Evolutionary conservation across 1,284 basidiomycete species (phyloP).

Genomic region (Cystobasidium slooffiae): DNA sequence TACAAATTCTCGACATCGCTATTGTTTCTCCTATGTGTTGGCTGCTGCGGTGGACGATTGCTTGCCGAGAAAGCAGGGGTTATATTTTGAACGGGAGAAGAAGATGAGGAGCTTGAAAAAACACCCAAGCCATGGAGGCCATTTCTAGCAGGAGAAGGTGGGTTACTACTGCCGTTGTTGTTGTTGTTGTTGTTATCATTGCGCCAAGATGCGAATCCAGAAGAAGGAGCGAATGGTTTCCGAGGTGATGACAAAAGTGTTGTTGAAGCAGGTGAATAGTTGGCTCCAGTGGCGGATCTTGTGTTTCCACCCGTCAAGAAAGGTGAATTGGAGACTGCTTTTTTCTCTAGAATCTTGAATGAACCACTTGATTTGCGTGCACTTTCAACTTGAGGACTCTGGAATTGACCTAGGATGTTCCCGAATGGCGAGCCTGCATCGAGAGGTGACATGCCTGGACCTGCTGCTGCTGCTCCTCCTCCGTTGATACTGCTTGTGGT

Average conservation of each 20-base stretch:
- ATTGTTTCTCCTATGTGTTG: constrained; percentile 17
- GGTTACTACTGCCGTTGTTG: background rate
- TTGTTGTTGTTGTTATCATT: constrained; percentile 5
- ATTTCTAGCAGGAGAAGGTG: constrained; percentile 24
- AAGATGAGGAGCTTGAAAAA: constrained; percentile 13
- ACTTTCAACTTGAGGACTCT: constrained; percentile 25
- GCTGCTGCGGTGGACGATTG: background rate
- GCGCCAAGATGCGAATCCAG: constrained; percentile 2
- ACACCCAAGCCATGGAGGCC: constrained; percentile 33
- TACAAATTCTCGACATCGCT: constrained; percentile 41
- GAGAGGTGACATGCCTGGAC: constrained; percentile 3
- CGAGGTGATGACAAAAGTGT: constrained; percentile 2
- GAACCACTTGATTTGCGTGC: constrained; percentile 35
- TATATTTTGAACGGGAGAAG: constrained; percentile 1
- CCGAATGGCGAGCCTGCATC: constrained; percentile 40
- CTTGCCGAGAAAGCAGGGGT: background rate
- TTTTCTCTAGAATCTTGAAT: constrained; percentile 40
- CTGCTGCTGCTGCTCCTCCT: background rate
- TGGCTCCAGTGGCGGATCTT: constrained; percentile 19
- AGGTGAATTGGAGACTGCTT: constrained; percentile 43
- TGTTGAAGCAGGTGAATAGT: constrained; percentile 12
- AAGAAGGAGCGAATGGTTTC: constrained; percentile 40
- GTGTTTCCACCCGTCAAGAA: constrained; percentile 43
- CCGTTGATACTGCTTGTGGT: background rate
- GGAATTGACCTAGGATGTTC: constrained; percentile 32